phyloP scores from a whole-genome alignment of 2,329 filamentous ascomycete genomes.

The Pseudophaeomoniella oleicola region DNA sequence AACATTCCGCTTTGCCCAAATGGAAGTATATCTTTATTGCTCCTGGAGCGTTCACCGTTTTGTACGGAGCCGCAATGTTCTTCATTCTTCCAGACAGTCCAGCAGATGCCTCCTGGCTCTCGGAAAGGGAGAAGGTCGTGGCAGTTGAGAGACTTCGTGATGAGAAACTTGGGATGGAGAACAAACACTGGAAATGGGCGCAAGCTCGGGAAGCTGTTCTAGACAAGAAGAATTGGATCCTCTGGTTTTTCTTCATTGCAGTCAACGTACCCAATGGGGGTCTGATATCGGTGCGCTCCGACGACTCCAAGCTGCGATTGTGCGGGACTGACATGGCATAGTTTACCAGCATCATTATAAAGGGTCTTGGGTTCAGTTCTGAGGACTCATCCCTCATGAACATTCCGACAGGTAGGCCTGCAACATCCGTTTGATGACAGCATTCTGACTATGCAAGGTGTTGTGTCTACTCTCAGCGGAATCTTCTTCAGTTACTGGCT shows the following conservation, averaged over 20 bases:
- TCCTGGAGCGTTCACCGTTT: slow-evolving; percentile 16
- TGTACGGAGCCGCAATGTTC: slow-evolving; percentile 14
- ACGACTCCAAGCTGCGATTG: too few relatives aligned
- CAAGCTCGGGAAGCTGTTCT: slow-evolving; percentile 40
- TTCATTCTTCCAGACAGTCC: slow-evolving; percentile 21
- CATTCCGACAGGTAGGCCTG: slow-evolving; percentile 17
- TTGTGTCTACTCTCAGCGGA: too few relatives aligned
- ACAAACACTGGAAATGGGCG: slow-evolving; percentile 31
- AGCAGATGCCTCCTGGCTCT: slow-evolving; percentile 14
- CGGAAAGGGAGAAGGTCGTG: slow-evolving; percentile 18
- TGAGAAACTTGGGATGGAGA: slow-evolving; percentile 11
- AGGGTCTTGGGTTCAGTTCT: slow-evolving; percentile 26
- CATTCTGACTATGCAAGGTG: too few relatives aligned
- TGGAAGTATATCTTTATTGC: slow-evolving; percentile 18
- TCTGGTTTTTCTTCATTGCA: slow-evolving; percentile 8
- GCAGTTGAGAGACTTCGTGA: slow-evolving; percentile 11
- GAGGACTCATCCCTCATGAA: slow-evolving; percentile 19
- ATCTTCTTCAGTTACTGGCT: too few relatives aligned
- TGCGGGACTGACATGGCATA: too few relatives aligned
- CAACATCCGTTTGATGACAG: too few relatives aligned
- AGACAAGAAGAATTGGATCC: slow-evolving; percentile 48
- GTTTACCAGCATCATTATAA: slow-evolving; percentile 16
- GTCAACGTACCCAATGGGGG: slow-evolving; percentile 17
- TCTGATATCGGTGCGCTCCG: too few relatives aligned
- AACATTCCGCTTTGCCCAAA: slow-evolving; percentile 8